Conservation (phyloP, 148 eudicot genomes). For the Spergularia marina region DNA sequence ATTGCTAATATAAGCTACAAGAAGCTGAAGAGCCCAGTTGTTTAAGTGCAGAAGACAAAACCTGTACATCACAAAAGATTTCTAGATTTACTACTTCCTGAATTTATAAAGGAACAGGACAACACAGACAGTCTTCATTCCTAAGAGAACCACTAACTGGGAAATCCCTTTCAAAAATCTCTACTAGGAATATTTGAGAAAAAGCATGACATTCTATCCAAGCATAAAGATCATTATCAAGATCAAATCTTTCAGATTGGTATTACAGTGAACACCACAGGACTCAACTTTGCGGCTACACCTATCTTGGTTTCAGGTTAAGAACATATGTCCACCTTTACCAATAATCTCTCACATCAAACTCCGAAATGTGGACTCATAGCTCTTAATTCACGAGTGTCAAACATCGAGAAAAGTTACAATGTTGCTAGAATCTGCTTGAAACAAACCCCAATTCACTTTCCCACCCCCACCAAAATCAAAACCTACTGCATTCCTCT, state of each 20-base stretch:
- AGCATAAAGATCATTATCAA: neutral
- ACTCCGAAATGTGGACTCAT: neutral
- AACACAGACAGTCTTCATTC: neutral
- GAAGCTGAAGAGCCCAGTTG: neutral
- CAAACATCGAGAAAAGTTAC: neutral
- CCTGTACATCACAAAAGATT: neutral
- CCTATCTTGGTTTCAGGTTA: constrained; percentile 2
- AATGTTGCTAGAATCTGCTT: neutral
- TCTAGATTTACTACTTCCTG: neutral
- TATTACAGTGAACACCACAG: neutral
- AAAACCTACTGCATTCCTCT: neutral
- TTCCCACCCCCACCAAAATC: neutral
- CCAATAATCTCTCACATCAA: neutral
- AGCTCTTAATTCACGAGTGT: neutral
- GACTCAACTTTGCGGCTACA: neutral
- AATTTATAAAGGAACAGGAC: neutral
- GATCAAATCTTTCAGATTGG: neutral
- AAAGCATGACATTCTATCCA: constrained; percentile 4
- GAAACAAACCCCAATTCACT: neutral
- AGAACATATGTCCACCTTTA: neutral
- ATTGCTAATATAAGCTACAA: constrained; percentile 2
- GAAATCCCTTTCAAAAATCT: neutral
- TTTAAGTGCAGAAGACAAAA: neutral
- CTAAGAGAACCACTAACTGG: neutral
- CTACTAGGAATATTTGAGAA: neutral